Evolutionary conservation across 1,284 basidiomycete species (phyloP).

Genomic region (Chalciporus sp.): DNA sequence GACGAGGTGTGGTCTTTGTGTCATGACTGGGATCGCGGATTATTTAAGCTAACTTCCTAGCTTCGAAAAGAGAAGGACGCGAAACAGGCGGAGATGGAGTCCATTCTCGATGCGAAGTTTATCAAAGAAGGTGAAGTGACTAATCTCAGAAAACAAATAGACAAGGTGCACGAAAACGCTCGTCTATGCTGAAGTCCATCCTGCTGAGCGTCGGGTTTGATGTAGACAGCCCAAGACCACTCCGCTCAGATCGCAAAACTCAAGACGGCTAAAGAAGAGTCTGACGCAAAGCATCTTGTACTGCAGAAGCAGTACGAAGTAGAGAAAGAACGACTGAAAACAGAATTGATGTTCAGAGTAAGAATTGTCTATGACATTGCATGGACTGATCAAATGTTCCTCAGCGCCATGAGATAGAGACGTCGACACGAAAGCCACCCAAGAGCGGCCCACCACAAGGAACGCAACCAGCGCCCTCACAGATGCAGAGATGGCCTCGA

Average conservation of each 20-base stretch:
- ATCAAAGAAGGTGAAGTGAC: constrained; percentile 36
- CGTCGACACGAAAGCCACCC: constrained; percentile 52
- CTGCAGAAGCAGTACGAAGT: constrained; percentile 61
- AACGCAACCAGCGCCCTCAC: constrained; percentile 41
- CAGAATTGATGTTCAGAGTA: constrained; percentile 72
- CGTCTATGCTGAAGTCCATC: not conserved
- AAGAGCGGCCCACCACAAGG: constrained; percentile 45
- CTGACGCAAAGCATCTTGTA: constrained; percentile 54
- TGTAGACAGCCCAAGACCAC: constrained; percentile 61
- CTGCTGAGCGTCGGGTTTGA: not conserved
- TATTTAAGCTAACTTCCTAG: constrained; percentile 37
- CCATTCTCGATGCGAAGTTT: constrained; percentile 28
- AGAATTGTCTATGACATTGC: constrained; percentile 12
- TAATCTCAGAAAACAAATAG: constrained; percentile 35
- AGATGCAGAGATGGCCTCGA: constrained; percentile 43
- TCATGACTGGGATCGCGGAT: constrained; percentile 8
- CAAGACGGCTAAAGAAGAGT: constrained; percentile 59
- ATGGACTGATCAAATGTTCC: constrained; percentile 15
- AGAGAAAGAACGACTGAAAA: constrained; percentile 70
- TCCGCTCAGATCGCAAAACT: constrained; percentile 56
- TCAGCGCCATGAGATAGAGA: constrained; percentile 74
- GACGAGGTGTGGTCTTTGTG: constrained; percentile 45
- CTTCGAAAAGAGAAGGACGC: constrained; percentile 50
- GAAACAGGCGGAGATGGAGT: constrained; percentile 31
- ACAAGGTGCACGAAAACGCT: constrained; percentile 26